Evolutionary conservation across 768 basidiomycete genomes (phyloP).

Genomic region (Trichaptum fuscoviolaceum): DNA sequence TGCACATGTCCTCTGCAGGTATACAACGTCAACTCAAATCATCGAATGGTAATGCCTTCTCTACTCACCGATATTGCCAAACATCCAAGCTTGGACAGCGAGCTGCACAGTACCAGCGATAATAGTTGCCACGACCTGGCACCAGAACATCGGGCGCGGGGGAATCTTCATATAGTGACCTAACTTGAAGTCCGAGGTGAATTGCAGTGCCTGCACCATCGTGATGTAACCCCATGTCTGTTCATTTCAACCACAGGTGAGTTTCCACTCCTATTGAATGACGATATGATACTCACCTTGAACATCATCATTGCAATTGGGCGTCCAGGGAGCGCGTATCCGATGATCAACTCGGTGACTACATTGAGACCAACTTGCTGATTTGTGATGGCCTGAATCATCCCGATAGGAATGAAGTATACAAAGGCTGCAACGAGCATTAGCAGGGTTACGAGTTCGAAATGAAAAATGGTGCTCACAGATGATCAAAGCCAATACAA

Average conservation of each 20-base stretch:
- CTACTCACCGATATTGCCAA: constrained; percentile 15
- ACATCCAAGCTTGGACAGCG: constrained; percentile 17
- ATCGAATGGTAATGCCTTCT: constrained; percentile 15
- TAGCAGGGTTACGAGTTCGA: constrained; percentile 13
- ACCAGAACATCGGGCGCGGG: constrained; percentile 10
- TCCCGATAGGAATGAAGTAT: constrained; percentile 28
- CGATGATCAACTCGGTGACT: constrained; percentile 28
- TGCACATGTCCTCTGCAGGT: constrained; percentile 20
- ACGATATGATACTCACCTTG: constrained; percentile 9
- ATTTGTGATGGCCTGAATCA: constrained; percentile 30
- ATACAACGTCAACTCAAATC: constrained; percentile 10
- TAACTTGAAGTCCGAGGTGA: constrained; percentile 21
- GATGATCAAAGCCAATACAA: constrained; percentile 15
- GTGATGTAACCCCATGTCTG: constrained; percentile 20
- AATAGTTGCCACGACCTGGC: constrained; percentile 21
- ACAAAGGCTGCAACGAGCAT: constrained; percentile 10
- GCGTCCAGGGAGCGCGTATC: constrained; percentile 37
- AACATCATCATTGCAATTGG: constrained; percentile 27
- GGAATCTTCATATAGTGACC: constrained; percentile 17
- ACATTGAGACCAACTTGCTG: constrained; percentile 25
- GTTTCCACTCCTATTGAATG: neutral
- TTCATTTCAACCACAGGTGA: constrained; percentile 14
- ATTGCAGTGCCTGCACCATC: constrained; percentile 20
- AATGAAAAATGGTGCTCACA: constrained; percentile 8
- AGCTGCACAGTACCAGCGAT: constrained; percentile 12